A percentile compares a stretch with the other conserved stretches of the same genome.
Conservation (phyloP, 2,329 filamentous ascomycete species). For the Colletotrichum caudatum region DNA sequence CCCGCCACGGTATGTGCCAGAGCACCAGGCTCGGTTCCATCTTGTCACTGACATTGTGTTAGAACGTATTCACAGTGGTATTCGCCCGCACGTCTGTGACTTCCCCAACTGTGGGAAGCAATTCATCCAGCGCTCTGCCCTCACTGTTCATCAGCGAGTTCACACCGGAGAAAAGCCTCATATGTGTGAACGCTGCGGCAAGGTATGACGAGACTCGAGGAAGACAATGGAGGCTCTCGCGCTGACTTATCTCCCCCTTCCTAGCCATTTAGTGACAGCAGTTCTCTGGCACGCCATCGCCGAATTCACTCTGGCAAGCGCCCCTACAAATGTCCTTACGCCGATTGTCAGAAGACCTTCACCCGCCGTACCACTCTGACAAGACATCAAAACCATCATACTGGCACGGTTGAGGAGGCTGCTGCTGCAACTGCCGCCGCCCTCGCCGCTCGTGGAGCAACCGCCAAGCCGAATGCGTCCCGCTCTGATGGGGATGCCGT, state of each 20-base stretch:
- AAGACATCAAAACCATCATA: constrained; percentile 95
- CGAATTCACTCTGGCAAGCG: constrained; percentile 95
- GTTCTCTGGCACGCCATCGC: constrained; percentile 91
- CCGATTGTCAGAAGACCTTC: constrained; percentile 98
- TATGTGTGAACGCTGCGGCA: constrained; percentile 95
- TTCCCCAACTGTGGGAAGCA: constrained; percentile 90
- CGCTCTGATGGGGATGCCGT: constrained; percentile 78
- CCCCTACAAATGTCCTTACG: constrained; percentile 97
- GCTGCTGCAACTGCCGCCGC: constrained; percentile 89
- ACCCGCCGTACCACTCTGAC: constrained; percentile 95
- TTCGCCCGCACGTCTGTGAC: constrained; percentile 93
- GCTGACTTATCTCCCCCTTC: constrained; percentile 44
- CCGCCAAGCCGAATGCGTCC: constrained; percentile 58
- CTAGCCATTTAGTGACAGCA: constrained; percentile 95
- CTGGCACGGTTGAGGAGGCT: constrained; percentile 93
- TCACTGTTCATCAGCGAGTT: constrained; percentile 95
- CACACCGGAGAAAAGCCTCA: constrained; percentile 99
- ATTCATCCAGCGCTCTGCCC: constrained; percentile 95
- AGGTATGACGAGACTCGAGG: constrained; percentile 69
- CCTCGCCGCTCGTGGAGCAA: constrained; percentile 68
- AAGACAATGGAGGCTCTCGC: background rate
- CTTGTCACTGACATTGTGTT: constrained; percentile 45
- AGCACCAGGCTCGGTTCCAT: background rate
- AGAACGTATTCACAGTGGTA: constrained; percentile 96
- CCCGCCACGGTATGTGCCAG: constrained; percentile 83